Evolutionary conservation across 768 basidiomycete genomes (phyloP).

Genomic region (Russula vinacea): DNA sequence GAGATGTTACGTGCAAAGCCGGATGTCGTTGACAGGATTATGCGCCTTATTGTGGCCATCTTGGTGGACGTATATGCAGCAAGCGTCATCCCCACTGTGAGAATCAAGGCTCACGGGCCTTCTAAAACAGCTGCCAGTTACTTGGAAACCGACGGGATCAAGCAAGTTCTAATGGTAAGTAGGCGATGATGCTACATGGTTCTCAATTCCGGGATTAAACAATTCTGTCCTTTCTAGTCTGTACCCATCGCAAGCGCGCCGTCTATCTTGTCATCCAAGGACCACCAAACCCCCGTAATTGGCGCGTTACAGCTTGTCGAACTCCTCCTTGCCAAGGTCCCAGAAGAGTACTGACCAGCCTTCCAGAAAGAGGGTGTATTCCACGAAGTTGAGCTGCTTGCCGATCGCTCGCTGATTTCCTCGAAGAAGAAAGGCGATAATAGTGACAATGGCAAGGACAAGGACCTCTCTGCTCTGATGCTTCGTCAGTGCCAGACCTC

Average conservation of each 20-base stretch:
- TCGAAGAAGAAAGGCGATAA: slow-evolving; percentile 50
- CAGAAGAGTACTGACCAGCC: slow-evolving; percentile 78
- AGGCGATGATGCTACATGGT: not conserved
- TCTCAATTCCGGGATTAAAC: not conserved
- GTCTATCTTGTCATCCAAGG: slow-evolving; percentile 87
- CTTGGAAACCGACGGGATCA: slow-evolving; percentile 71
- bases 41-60: slow-evolving; percentile 86
- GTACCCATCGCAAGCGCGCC: slow-evolving; percentile 94
- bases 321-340: slow-evolving; percentile 79
- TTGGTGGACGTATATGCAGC: slow-evolving; percentile 99
- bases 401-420: slow-evolving; percentile 58
- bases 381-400: slow-evolving; percentile 84
- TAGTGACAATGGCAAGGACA: slow-evolving; percentile 46
- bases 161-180: slow-evolving; percentile 72
- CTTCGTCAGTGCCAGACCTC: slow-evolving; percentile 43
- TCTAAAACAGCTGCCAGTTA: slow-evolving; percentile 90
- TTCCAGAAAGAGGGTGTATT: slow-evolving; percentile 96
- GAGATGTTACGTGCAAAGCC: slow-evolving; percentile 73
- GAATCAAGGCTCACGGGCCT: slow-evolving; percentile 89
- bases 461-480: slow-evolving; percentile 38
- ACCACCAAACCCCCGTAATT: slow-evolving; percentile 82
- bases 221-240: slow-evolving; percentile 52
- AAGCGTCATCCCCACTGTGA: slow-evolving; percentile 82
- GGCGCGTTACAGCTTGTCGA: slow-evolving; percentile 93
- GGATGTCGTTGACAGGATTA: slow-evolving; percentile 76